Evolutionary conservation across 306 rosid species (phyloP), one percentile per base, ranked within the genome.

Genomic region (Spatholobus suberectus): DNA sequence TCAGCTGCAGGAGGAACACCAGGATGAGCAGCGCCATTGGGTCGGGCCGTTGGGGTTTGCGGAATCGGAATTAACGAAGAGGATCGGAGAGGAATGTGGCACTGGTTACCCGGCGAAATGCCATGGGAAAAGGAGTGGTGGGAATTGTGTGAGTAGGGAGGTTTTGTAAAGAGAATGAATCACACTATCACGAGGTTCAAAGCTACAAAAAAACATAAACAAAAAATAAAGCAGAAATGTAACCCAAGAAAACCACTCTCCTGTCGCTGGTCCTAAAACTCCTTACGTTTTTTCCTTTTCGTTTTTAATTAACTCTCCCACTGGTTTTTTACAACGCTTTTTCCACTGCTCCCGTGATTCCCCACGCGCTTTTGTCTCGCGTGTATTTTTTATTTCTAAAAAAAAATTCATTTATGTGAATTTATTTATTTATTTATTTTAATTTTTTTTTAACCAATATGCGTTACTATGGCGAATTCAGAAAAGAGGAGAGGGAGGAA

Each of bases 121-220:
- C 93, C 98, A 92, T 90, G 12, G 3, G 34, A 47, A 70, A 24
- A 51, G 21, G 70, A 6, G 73, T 14, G 77, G 23, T 12, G 62
- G 79, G 49, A 74, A 57, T 15, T 84, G 80, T 46, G 80, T 46
- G 75, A 18, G 62, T 0, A 68, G 59, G 14, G 82, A 77, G 70
- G 27, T 41, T 61, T 59, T 73, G 88, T 72, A 38, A 77, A 76
- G 77, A 81, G 83, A 70, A 49, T 63, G 83, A 1, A 71, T 73
- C 5, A 38, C 5, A 77, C 87, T 15, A 34, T 89, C 95, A 88
- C 94, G 90, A 88, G 91, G 88, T 4, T 65, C 49, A 75, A 88
- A 86, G 79, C 0, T 3, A 63, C 0, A 0, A 17, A 8, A 15
- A 26, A 34, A 20, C 3, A 21, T 75, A 80, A 8, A 51, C 41